Percentiles rank a stretch among this genome's conserved stretches.
Conservation (phyloP, 2,329 filamentous ascomycete genomes). For the Chaetomiaceae sp. region DNA sequence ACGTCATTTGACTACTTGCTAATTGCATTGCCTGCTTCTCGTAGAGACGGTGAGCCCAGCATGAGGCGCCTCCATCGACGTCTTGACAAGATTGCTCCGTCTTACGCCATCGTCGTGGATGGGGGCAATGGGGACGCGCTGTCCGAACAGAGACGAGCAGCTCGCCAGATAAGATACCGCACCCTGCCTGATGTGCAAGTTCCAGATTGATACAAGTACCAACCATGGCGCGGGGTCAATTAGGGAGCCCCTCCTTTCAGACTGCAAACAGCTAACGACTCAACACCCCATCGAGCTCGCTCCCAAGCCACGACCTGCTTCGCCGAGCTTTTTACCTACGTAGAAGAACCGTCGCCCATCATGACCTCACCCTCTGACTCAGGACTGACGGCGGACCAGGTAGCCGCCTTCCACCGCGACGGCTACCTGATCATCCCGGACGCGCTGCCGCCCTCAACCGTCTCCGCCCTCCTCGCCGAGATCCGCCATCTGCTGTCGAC, state of each 20-base stretch:
- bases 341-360: neutral
- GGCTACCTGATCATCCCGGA: conserved; percentile 85
- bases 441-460: conserved; percentile 61
- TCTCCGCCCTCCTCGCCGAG: conserved; percentile 64
- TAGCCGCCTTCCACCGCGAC: conserved; percentile 67
- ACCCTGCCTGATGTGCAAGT: too few relatives aligned
- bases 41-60: too few relatives aligned
- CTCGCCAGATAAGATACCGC: neutral
- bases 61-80: too few relatives aligned
- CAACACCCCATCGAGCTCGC: too few relatives aligned
- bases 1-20: too few relatives aligned
- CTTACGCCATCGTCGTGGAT: too few relatives aligned
- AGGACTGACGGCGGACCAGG: conserved; percentile 66
- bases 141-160: too few relatives aligned
- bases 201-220: too few relatives aligned
- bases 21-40: too few relatives aligned
- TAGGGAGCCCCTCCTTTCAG: neutral
- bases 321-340: too few relatives aligned
- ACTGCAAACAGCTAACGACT: neutral
- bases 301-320: too few relatives aligned
- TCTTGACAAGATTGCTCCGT: neutral
- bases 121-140: too few relatives aligned
- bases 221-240: conserved; percentile 6
- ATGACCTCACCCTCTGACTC: neutral
- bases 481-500: conserved; percentile 66